These are phyloP conservation scores for Alnus glutinosa DNA, from an alignment of 306 rosid species.

Conservation along the genomic window DNA sequence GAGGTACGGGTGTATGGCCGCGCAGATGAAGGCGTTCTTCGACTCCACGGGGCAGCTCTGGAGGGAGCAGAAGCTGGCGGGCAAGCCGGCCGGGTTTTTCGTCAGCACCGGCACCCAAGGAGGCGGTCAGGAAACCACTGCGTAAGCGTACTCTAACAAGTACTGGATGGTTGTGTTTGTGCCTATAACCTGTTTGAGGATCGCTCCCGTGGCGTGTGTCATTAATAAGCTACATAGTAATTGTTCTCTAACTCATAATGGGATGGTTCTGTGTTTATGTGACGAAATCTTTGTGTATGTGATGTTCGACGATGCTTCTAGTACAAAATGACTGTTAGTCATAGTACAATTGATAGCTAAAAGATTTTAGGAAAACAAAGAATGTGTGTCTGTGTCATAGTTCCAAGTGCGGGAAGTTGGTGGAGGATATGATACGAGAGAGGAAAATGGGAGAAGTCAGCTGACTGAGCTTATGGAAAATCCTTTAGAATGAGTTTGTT, in stretches of 20 bases:
- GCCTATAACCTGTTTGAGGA: constrained; percentile 1
- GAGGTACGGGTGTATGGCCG: constrained; percentile 91
- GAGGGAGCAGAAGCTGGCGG: constrained; percentile 89
- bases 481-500: background rate
- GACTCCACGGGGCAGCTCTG: constrained; percentile 84
- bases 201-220: background rate
- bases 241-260: background rate
- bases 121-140: constrained; percentile 98
- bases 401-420: background rate
- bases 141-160: constrained; percentile 44
- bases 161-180: background rate
- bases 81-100: constrained; percentile 91
- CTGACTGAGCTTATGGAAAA: background rate
- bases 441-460: background rate
- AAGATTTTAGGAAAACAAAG: background rate
- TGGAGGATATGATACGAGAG: background rate
- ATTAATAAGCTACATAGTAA: background rate
- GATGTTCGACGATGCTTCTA: background rate
- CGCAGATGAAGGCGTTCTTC: constrained; percentile 95
- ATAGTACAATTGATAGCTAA: background rate
- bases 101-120: constrained; percentile 97
- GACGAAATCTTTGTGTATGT: background rate
- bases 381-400: background rate
- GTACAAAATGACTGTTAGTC: background rate
- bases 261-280: background rate